These are phyloP conservation scores for Entrophospora sp. DNA, from an alignment of 192 early-diverging fungal genomes.

Conservation along the genomic window DNA sequence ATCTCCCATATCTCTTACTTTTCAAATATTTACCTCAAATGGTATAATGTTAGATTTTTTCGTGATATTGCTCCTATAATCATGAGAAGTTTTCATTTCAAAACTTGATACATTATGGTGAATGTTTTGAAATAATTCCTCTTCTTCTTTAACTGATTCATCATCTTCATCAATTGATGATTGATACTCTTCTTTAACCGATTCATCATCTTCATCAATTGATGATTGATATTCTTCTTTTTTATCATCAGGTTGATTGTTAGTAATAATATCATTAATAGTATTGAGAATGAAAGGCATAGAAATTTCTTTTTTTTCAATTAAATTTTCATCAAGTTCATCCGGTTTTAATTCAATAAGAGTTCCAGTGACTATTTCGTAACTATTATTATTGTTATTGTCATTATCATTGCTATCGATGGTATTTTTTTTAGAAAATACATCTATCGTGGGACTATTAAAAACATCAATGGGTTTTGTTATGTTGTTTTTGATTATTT, in stretches of 20 bases:
- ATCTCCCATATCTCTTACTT: not conserved
- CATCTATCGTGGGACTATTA: not conserved
- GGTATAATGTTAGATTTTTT: not conserved
- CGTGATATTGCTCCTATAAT: not conserved
- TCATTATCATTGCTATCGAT: not conserved
- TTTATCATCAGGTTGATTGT: not conserved
- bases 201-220: not conserved
- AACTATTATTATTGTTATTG: not conserved
- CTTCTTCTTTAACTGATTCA: not conserved
- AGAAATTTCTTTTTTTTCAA: not conserved
- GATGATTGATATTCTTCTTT: not conserved
- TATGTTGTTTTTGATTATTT: not conserved
- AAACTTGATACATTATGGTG: not conserved
- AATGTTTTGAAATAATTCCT: not conserved
- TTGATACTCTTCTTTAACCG: not conserved
- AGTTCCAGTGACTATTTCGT: not conserved
- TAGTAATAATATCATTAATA: not conserved
- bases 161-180: not conserved
- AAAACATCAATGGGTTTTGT: not conserved
- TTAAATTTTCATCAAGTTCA: not conserved
- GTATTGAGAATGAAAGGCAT: not conserved
- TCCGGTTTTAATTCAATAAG: constrained; percentile 1
- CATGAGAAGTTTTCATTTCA: constrained; percentile 12
- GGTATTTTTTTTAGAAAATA: not conserved
- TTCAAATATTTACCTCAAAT: not conserved